Base-by-base conservation (phyloP, 495 filamentous ascomycete genomes). In the Lasiosphaeria miniovina region DNA sequence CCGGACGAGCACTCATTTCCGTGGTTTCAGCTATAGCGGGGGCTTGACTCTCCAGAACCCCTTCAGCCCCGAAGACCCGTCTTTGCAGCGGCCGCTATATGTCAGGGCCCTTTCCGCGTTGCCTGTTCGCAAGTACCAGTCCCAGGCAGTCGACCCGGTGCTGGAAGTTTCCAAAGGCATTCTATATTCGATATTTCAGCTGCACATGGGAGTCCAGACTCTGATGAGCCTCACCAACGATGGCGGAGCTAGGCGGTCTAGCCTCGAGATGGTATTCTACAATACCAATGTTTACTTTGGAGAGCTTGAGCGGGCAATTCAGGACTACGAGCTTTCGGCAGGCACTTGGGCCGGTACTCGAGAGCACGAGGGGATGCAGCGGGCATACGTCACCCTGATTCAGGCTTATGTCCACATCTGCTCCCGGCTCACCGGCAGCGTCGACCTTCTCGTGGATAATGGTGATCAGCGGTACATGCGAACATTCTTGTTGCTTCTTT, bases 101-200 rank as follows among this genome's bases (percentile, higher is more conserved):
- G 84, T 89, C 14, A 83, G 89, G 45, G 83, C 89, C 36, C 81
- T 95, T 49, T 90, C 88, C 4, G 90, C 88, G 55, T 75, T 95
- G n/a, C 91, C 90, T 3, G 90, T 92, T 65, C 83, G 89, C 52
- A 90, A 88, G 58, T 79, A 85, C 45, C 81, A 86, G 61, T 62
- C 73, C 14, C 74, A 64, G 14, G 49, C 66, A 33, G 79, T 76
- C 4, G 82, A 87, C 56, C 82, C 86, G 6, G 80, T 92, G 4
- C 78, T 91, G 35, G 87, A 91, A 68, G 85, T 86, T 24, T 89
- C 89, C 5, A 90, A 90, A 60, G 88, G 89, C 5, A 86, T 96
- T n/a, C 76, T 94, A 3, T 95, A 92, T 67, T 86, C 91, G n/a
- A 81, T 96, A 34, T 86, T 85, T 55, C 89, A 92, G 64, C 77